phyloP scores from a whole-genome alignment of 768 basidiomycete genomes.

The Lactarius deliciosus region DNA sequence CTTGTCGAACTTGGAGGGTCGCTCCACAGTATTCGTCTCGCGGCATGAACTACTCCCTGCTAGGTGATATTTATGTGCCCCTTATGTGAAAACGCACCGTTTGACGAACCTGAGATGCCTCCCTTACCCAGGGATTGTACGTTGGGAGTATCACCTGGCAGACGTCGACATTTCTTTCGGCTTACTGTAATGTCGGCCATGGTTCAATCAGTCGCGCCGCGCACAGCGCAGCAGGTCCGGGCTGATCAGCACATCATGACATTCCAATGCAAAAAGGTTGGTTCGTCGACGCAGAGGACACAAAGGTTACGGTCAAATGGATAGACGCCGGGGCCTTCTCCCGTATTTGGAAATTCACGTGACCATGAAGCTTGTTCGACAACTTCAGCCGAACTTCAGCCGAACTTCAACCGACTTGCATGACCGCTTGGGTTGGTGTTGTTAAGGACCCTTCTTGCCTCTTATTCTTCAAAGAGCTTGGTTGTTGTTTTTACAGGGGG shows the following conservation, averaged over 20 bases:
- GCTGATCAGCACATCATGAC: no score
- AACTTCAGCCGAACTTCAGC: neutral
- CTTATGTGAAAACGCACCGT: no score
- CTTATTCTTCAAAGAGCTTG: neutral
- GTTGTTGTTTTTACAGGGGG: neutral
- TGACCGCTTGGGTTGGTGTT: neutral
- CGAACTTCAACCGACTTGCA: neutral
- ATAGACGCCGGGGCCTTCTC: no score
- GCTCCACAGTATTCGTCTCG: neutral
- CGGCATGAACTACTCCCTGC: neutral
- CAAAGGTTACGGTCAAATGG: no score
- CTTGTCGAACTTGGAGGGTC: neutral
- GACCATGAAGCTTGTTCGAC: neutral
- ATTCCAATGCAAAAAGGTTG: neutral
- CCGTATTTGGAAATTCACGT: neutral
- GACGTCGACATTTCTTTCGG: neutral
- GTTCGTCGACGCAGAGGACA: neutral
- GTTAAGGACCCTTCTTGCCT: neutral
- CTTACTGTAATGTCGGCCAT: neutral
- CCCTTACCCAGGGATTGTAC: neutral
- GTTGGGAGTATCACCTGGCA: neutral
- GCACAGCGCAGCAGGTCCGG: no score
- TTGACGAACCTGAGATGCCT: neutral
- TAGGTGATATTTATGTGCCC: neutral
- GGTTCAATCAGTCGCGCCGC: neutral